A percentile compares a stretch with the other conserved stretches of the same genome.
Conservation (phyloP, 2,329 filamentous ascomycete species). For the Colletotrichum navitas region DNA sequence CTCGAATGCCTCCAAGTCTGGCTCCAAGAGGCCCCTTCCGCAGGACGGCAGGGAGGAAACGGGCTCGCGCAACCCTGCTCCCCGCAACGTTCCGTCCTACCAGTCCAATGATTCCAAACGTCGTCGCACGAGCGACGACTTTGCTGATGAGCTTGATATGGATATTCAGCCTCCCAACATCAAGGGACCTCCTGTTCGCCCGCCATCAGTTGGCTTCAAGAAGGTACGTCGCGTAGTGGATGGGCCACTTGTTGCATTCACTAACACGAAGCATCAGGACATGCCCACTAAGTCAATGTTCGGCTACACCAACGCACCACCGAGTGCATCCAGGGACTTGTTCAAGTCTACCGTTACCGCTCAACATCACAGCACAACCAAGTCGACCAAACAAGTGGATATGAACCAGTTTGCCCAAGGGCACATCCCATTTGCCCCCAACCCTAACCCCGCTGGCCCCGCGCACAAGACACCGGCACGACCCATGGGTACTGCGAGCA, state of each 20-base stretch:
- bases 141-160: conserved; percentile 72
- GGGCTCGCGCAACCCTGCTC: conserved; percentile 59
- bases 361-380: conserved; percentile 75
- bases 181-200: conserved; percentile 87
- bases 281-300: conserved; percentile 70
- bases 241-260: neutral
- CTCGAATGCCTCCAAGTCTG: conserved; percentile 76
- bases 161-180: conserved; percentile 70
- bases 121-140: conserved; percentile 80
- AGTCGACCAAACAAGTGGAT: conserved; percentile 78
- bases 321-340: conserved; percentile 66
- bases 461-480: conserved; percentile 80
- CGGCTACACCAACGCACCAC: conserved; percentile 72
- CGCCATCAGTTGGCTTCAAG: conserved; percentile 73
- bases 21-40: conserved; percentile 81
- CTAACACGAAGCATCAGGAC: conserved; percentile 60
- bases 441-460: conserved; percentile 65
- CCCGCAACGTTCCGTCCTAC: conserved; percentile 71
- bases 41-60: conserved; percentile 71
- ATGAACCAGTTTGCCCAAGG: conserved; percentile 90
- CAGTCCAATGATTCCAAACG: conserved; percentile 82
- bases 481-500: conserved; percentile 57
- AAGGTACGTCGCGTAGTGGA: conserved; percentile 68
- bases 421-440: conserved; percentile 89
- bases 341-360: conserved; percentile 76